Percentiles rank a stretch among this genome's conserved stretches.
Evolutionary conservation across 352 stramenopile species (phyloP).

Genomic region (Aphanomyces invadans): DNA sequence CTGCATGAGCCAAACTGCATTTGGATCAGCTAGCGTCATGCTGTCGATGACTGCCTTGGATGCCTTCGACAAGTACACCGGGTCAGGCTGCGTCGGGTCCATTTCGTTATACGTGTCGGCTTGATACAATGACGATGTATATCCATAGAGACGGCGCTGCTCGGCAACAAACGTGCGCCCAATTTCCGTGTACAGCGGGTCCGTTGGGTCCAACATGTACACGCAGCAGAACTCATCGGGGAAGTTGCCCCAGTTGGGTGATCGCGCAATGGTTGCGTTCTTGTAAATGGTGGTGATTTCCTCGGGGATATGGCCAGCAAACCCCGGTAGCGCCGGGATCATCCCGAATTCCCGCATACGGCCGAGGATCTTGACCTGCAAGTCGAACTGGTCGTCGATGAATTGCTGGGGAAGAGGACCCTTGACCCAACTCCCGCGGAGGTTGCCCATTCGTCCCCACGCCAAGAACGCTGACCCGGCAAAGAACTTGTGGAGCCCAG

Average conservation of each 20-base stretch:
- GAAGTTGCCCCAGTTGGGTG: conserved; percentile 71
- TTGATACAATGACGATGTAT: conserved; percentile 73
- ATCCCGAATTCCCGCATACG: conserved; percentile 85
- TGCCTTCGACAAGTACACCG: conserved; percentile 35
- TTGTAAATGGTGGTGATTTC: conserved; percentile 66
- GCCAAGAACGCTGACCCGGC: conserved; percentile 80
- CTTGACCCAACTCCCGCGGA: conserved; percentile 79
- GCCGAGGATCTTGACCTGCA: conserved; percentile 76
- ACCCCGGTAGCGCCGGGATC: conserved; percentile 82
- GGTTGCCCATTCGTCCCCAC: conserved; percentile 86
- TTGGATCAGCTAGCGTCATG: conserved; percentile 55
- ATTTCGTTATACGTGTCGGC: conserved; percentile 82
- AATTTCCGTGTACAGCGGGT: conserved; percentile 78
- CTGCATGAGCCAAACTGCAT: conserved; percentile 80
- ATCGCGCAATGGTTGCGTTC: conserved; percentile 68
- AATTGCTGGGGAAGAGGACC: conserved; percentile 74
- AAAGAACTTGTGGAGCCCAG: conserved; percentile 83
- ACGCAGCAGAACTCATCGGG: conserved; percentile 76
- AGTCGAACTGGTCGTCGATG: conserved; percentile 68
- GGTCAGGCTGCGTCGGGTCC: conserved; percentile 58
- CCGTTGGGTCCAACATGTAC: conserved; percentile 71
- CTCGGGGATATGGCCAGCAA: conserved; percentile 82
- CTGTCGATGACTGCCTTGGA: conserved; percentile 65
- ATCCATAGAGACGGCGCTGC: conserved; percentile 52
- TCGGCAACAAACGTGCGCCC: conserved; percentile 68